A percentile compares a stretch with the other conserved stretches of the same genome.
Conservation (phyloP, 768 basidiomycete genomes). For the Mrakia hoshinonis region DNA sequence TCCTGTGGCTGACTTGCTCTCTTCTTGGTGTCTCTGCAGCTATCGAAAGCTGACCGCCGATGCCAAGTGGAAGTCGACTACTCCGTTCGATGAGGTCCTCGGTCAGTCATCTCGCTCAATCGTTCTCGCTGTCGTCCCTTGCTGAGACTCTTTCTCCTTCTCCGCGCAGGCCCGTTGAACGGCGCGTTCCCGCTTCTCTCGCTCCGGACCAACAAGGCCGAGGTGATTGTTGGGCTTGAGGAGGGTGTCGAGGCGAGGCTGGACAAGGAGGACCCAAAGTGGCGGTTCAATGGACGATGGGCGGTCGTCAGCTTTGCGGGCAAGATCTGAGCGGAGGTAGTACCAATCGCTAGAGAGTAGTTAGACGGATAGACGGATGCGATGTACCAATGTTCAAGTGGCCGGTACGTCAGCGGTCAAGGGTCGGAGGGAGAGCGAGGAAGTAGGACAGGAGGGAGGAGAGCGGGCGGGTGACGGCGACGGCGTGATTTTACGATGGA, state of each 20-base stretch:
- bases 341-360: not conserved
- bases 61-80: slow-evolving; percentile 73
- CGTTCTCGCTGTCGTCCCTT: slow-evolving; percentile 13
- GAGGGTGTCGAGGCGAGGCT: slow-evolving; percentile 60
- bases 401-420: no score
- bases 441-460: no score
- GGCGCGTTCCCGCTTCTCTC: slow-evolving; percentile 53
- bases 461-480: no score
- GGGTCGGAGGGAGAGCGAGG: no score
- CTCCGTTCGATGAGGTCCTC: slow-evolving; percentile 62
- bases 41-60: slow-evolving; percentile 91
- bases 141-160: not conserved
- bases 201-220: slow-evolving; percentile 88
- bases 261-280: slow-evolving; percentile 45
- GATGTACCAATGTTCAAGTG: not conserved
- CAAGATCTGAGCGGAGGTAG: not conserved
- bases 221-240: slow-evolving; percentile 76
- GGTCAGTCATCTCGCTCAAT: slow-evolving; percentile 45
- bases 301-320: slow-evolving; percentile 29
- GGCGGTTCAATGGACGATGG: slow-evolving; percentile 63
- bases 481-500: no score
- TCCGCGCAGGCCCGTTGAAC: slow-evolving; percentile 54
- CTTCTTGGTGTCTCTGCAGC: slow-evolving; percentile 41
- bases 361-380: not conserved
- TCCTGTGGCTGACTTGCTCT: not conserved